Base-by-base conservation (phyloP, 306 rosid genomes). In the Mucuna pruriens region DNA sequence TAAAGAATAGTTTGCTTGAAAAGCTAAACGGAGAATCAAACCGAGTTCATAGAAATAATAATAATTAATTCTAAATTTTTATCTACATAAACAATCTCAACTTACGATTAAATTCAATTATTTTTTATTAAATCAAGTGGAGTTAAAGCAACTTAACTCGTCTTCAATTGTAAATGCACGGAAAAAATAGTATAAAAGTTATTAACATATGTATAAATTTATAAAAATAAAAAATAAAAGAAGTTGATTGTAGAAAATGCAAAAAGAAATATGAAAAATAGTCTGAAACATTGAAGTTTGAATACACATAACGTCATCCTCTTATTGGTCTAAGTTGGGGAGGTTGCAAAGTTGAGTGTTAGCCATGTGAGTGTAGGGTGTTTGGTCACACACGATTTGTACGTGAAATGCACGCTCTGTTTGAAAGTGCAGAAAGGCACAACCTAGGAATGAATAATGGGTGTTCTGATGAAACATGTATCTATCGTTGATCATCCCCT, bases 341-440 rank as follows among this genome's bases (percentile, higher is more conserved):
- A 74, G 39, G 38, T 51, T 49, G 61, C 12, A 75, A 33, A 33
- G 57, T 79, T 73, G 67, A 72, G 40, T 20, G 48, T 38, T 46
- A 79, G 31, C 23, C 9, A 11, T 78, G 31, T 20, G 61, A 52
- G 60, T 16, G 23, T 42, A 15, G 9, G 46, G 68, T 48, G 74
- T 40, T 73, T 8, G 48, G 10, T 61, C 51, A 38, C 12, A 23
- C 63, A 16, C 60, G 17, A 78, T 87, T 83, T 16, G 89, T 34
- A 8, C 65, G 84, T 90, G 87, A n/a, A 19, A 1, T 2, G 2
- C 88, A 90, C 93, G 86, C 86, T 5, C 82, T 34, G 61, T 12
- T 17, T 40, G 38, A 55, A 71, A 55, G 48, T 67, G 62, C 44
- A 49, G 3, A 73, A 63, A 80, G 4, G 54, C 38, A 82, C 45